phyloP scores from a whole-genome alignment of 352 stramenopile genomes.

The Globisporangium radiosum region DNA sequence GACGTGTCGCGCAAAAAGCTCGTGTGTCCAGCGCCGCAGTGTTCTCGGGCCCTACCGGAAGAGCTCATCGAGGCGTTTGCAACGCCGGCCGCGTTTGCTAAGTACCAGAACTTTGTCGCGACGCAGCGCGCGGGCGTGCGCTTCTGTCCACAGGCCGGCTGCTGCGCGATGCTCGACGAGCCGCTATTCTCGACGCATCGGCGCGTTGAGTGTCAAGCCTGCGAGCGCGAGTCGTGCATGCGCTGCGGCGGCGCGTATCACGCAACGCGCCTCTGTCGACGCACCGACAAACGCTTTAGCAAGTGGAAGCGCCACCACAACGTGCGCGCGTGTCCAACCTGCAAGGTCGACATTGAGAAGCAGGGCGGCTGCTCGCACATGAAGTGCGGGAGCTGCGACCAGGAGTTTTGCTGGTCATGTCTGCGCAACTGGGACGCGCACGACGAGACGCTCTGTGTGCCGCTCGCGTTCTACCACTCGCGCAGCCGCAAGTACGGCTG shows the following conservation, averaged over 20 bases:
- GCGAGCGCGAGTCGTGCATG: constrained; percentile 60
- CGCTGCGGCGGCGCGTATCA: constrained; percentile 56
- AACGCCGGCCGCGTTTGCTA: constrained; percentile 35
- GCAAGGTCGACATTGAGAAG: constrained; percentile 74
- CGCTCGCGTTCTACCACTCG: constrained; percentile 59
- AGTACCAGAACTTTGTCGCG: constrained; percentile 60
- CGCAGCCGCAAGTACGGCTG: constrained; percentile 59
- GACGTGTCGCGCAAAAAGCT: constrained; percentile 71
- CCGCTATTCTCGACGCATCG: constrained; percentile 37
- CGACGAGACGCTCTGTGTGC: constrained; percentile 67
- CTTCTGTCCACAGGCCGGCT: constrained; percentile 66
- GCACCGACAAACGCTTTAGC: constrained; percentile 57
- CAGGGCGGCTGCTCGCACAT: constrained; percentile 82
- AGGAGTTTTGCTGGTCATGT: constrained; percentile 82
- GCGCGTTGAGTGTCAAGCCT: constrained; percentile 36
- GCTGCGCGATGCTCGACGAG: constrained; percentile 52
- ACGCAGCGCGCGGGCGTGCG: constrained; percentile 62
- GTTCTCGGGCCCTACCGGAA: constrained; percentile 33
- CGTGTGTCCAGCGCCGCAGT: constrained; percentile 61
- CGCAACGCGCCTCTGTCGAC: constrained; percentile 41
- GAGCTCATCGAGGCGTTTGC: constrained; percentile 52
- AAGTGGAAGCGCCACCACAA: constrained; percentile 68
- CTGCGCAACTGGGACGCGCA: constrained; percentile 62
- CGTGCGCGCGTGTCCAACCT: constrained; percentile 62
- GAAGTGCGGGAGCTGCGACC: constrained; percentile 80